Base-by-base conservation (phyloP, 176 grass and related monocot species). In the Oryza glumipatula region DNA sequence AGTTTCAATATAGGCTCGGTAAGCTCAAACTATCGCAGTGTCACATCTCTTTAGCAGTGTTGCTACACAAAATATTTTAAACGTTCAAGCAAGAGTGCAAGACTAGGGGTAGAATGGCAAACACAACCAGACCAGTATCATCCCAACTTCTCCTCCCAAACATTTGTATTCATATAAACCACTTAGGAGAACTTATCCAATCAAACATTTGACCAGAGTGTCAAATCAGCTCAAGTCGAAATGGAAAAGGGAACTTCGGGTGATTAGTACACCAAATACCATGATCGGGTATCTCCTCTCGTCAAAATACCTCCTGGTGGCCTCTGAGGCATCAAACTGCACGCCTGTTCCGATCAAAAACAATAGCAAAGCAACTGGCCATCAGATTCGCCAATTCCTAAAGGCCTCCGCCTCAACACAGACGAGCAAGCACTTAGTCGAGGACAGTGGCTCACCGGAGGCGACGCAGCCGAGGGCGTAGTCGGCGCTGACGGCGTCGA, bases 271-370 rank as follows among this genome's bases (percentile, higher is more conserved):
- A 21, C 3, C 26, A 86, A 86, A 63, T 88, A 98, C 96, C 85
- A 93, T 94, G 85, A 94, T 87, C 48, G 91, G 93, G 86, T 94
- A 95, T 71, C 84, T 84, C 86, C 87, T 86, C 44, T 83, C 90
- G 33, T 95, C 85, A 14, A 86, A 93, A 85, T 95, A 93, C 80
- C 96, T 89, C 84, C 87, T 87, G 9, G 93, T 93, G 66, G 85
- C 93, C 75, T 93, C 93, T 12, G 89, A 95, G 26, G 93, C 87
- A 83, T 98, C 81, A 79, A 95, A 95, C 35, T 83, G 69, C 65
- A 26, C 79, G 33, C 87, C 96, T 98, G 91, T 3, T 72, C 73
- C 9, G 22, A 70, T 46, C 19, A 75, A 86, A 86, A 86, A 58
- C 3, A 19, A 49, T 44, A 44, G 9, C 66, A 3, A 3, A 30